Evolutionary conservation across 2,329 filamentous ascomycete species (phyloP).

Genomic region (Phialophora expanda): DNA sequence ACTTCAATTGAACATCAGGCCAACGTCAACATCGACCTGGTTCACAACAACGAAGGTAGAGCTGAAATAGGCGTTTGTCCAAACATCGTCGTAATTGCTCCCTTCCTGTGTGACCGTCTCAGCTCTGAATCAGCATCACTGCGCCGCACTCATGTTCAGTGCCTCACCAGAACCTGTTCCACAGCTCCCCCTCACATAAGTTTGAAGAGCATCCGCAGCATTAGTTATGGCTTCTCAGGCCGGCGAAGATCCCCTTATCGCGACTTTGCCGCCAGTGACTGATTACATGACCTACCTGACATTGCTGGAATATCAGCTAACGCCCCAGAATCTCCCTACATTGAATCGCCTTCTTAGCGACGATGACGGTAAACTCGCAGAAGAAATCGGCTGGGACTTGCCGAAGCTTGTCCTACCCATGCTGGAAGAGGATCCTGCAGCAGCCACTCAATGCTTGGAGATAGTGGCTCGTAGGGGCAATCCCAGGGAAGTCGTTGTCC

Average conservation of each 20-base stretch:
- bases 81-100: not conserved
- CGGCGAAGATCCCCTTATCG: conserved; percentile 55
- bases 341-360: conserved; percentile 66
- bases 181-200: conserved; percentile 4
- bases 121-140: not conserved
- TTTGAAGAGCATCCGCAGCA: not conserved
- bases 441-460: conserved; percentile 63
- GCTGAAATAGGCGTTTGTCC: not conserved
- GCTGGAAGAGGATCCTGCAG: conserved; percentile 52
- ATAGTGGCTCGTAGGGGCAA: conserved; percentile 67
- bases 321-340: conserved; percentile 60
- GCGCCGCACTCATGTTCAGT: not conserved
- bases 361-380: conserved; percentile 64
- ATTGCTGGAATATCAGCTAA: conserved; percentile 68
- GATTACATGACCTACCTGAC: conserved; percentile 72
- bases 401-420: conserved; percentile 66
- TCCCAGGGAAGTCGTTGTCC: conserved; percentile 67
- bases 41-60: not conserved
- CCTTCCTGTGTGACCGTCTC: not conserved
- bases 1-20: conserved; percentile 5
- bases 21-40: not conserved
- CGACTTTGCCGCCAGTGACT: conserved; percentile 64
- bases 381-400: conserved; percentile 70
- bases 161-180: not conserved
- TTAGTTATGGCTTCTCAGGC: conserved; percentile 23